Evolutionary conservation across 768 basidiomycete genomes (phyloP).

Genomic region (Chalciporus pseudorubinellus): DNA sequence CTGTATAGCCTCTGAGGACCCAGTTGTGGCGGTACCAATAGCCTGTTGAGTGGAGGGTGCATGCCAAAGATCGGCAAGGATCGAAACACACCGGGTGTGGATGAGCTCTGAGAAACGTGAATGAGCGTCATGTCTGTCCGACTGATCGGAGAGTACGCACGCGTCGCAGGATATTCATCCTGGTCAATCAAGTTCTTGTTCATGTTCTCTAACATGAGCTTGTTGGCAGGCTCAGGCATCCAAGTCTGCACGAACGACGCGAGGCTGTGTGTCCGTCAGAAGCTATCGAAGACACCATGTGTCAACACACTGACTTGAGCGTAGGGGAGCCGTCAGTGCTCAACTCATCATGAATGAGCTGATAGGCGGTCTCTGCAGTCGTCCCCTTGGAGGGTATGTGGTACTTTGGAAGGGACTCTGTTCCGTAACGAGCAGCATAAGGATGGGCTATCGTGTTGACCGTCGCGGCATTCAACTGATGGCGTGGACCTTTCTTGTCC

Average conservation of each 20-base stretch:
- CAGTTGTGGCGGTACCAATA: slow-evolving; percentile 69
- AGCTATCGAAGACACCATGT: not conserved
- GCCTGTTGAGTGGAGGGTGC: slow-evolving; percentile 53
- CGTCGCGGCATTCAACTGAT: slow-evolving; percentile 36
- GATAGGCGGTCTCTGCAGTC: slow-evolving; percentile 47
- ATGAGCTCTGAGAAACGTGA: slow-evolving; percentile 34
- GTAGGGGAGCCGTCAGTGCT: slow-evolving; percentile 52
- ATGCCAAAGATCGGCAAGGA: slow-evolving; percentile 68
- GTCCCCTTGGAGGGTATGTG: slow-evolving; percentile 60
- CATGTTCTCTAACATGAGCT: slow-evolving; percentile 62
- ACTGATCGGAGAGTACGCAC: slow-evolving; percentile 20
- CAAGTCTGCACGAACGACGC: slow-evolving; percentile 69
- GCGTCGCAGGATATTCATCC: slow-evolving; percentile 66
- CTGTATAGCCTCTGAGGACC: slow-evolving; percentile 69
- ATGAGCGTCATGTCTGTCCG: not conserved
- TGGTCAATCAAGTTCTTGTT: slow-evolving; percentile 68
- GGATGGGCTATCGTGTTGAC: slow-evolving; percentile 38
- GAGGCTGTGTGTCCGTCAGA: slow-evolving; percentile 32
- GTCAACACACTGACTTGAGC: slow-evolving; percentile 41
- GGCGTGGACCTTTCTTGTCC: slow-evolving; percentile 44
- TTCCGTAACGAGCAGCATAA: slow-evolving; percentile 65
- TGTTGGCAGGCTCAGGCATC: slow-evolving; percentile 52
- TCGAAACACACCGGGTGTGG: slow-evolving; percentile 47
- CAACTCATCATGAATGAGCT: slow-evolving; percentile 66
- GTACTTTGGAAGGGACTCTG: slow-evolving; percentile 70